Conservation (phyloP, 2,329 filamentous ascomycete species). For the Corinectria fuckeliana region DNA sequence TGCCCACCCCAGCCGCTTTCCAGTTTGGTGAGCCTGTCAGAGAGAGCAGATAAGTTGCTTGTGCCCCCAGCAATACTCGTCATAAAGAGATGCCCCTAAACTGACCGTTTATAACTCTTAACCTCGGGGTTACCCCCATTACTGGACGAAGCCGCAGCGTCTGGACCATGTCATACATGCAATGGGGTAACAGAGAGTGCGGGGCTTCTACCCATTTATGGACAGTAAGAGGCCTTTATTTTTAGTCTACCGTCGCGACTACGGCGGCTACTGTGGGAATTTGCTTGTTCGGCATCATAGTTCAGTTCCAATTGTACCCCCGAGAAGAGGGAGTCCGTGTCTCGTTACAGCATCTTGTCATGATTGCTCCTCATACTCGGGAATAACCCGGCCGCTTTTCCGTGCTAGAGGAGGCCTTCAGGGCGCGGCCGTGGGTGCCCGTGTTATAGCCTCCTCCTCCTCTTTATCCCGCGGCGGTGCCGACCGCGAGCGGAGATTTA, state of each 20-base stretch:
- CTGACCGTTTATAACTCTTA: background rate
- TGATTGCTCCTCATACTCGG: background rate
- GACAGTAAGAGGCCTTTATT: conserved; percentile 1
- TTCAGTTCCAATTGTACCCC: background rate
- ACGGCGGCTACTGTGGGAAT: conserved; percentile 9
- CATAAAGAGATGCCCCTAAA: background rate
- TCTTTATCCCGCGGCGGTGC: conserved; percentile 2
- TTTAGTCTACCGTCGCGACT: conserved; percentile 13
- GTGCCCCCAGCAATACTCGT: background rate
- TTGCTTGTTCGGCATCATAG: background rate
- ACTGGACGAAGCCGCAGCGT: background rate
- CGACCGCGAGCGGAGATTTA: conserved; percentile 35
- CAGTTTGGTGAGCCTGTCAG: background rate
- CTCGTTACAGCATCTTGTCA: background rate
- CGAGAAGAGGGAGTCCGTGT: background rate
- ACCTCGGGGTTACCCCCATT: background rate
- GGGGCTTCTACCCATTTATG: background rate
- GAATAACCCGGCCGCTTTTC: background rate
- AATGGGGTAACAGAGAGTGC: background rate
- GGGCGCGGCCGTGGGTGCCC: conserved; percentile 9
- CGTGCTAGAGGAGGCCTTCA: background rate
- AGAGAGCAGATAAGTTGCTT: too few species aligned
- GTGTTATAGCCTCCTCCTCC: conserved; percentile 7
- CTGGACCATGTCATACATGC: background rate
- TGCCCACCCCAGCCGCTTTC: background rate